Percentiles rank a stretch among this genome's conserved stretches.
phyloP scores from a whole-genome alignment of 2,329 filamentous ascomycete species.

The Ceratocystis colombiana region DNA sequence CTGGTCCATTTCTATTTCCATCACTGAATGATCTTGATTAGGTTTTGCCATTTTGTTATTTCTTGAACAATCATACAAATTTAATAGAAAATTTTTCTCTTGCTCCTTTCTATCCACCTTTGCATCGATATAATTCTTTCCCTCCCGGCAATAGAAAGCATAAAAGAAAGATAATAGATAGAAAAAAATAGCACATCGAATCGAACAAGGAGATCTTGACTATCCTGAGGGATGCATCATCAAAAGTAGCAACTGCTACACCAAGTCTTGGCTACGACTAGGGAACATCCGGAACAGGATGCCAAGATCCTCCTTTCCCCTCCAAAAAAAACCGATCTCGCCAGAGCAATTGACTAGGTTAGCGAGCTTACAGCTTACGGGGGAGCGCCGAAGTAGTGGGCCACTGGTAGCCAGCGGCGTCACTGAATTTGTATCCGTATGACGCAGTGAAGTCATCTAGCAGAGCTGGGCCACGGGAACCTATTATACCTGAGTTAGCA shows the following conservation, averaged over 20 bases:
- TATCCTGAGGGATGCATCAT: background rate
- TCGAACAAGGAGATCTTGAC: slow-evolving; percentile 14
- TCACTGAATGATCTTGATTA: background rate
- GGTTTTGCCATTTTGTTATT: background rate
- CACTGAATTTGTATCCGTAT: slow-evolving; percentile 98
- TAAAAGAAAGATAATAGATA: slow-evolving; percentile 15
- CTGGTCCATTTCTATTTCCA: background rate
- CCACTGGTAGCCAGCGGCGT: slow-evolving; percentile 93
- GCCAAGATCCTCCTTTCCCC: slow-evolving; percentile 1
- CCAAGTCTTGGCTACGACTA: background rate
- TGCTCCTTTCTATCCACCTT: background rate
- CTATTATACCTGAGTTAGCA: slow-evolving; percentile 39
- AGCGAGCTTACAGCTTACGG: slow-evolving; percentile 61
- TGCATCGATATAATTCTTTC: background rate
- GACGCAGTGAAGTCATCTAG: slow-evolving; percentile 96
- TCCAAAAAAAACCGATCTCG: slow-evolving; percentile 15
- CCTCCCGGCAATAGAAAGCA: background rate
- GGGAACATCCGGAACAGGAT: background rate
- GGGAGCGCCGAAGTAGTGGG: slow-evolving; percentile 59
- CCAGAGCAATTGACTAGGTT: slow-evolving; percentile 26
- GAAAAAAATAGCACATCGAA: slow-evolving; percentile 13
- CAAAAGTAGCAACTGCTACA: slow-evolving; percentile 3
- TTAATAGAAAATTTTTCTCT: background rate
- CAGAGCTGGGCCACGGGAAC: slow-evolving; percentile 89
- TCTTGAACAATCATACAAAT: slow-evolving; percentile 1